Percentiles rank a stretch among this genome's conserved stretches.
phyloP scores from a whole-genome alignment of 768 basidiomycete species.

The Mycena vulgaris region DNA sequence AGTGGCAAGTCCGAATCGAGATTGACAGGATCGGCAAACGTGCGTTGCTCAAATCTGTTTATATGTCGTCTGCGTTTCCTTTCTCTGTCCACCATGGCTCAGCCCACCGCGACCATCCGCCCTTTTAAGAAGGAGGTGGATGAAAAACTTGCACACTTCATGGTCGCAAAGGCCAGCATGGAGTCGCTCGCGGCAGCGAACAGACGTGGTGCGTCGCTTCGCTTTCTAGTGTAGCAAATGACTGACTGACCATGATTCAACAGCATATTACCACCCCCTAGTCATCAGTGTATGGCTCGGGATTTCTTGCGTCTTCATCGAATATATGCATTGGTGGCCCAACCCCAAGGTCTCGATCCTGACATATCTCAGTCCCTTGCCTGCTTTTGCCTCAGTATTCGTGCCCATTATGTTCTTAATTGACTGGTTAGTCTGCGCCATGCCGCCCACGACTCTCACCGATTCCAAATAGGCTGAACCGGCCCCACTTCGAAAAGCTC shows the following conservation, averaged over 20 bases:
- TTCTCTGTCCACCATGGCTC: slow-evolving; percentile 52
- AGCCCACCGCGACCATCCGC: slow-evolving; percentile 67
- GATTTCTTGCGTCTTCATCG: slow-evolving; percentile 70
- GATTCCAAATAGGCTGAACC: slow-evolving; percentile 70
- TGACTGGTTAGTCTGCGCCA: slow-evolving; percentile 71
- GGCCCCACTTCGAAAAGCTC: slow-evolving; percentile 74
- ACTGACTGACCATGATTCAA: slow-evolving; percentile 23
- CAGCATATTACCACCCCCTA: slow-evolving; percentile 74
- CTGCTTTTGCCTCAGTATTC: slow-evolving; percentile 74
- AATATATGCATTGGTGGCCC: slow-evolving; percentile 81
- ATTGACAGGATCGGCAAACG: no score
- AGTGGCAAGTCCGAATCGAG: not conserved
- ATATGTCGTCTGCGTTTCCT: not conserved
- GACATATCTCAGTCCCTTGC: slow-evolving; percentile 73
- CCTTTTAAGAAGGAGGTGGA: slow-evolving; percentile 63
- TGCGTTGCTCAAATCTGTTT: no score
- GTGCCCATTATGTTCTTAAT: slow-evolving; percentile 76
- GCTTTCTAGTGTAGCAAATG: not conserved
- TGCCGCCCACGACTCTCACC: not conserved
- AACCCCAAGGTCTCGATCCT: slow-evolving; percentile 56
- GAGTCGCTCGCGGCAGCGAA: slow-evolving; percentile 81
- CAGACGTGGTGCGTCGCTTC: slow-evolving; percentile 60
- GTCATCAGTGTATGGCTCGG: slow-evolving; percentile 73
- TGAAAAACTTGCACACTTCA: slow-evolving; percentile 73
- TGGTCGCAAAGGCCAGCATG: slow-evolving; percentile 76